Conservation (phyloP, 805 yeast genomes). For the Saccharomycopsis oosterbeekiorum region DNA sequence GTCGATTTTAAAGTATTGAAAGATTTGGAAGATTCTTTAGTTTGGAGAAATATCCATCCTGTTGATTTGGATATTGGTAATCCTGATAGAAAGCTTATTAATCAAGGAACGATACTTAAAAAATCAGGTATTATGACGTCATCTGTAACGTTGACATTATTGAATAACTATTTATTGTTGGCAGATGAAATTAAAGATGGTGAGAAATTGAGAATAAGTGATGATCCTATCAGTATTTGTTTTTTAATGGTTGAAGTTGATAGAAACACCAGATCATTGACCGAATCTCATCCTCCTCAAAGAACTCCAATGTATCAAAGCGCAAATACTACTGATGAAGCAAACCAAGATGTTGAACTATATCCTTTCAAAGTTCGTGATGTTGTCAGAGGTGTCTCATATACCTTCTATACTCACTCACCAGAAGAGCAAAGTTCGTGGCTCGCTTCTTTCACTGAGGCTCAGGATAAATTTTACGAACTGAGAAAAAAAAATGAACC, state of each 20-base stretch:
- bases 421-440: constrained; percentile 47
- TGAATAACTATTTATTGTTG: constrained; percentile 63
- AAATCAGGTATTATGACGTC: constrained; percentile 60
- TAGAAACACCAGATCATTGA: background rate
- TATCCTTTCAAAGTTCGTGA: constrained; percentile 42
- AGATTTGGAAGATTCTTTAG: constrained; percentile 41
- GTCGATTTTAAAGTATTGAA: constrained; percentile 47
- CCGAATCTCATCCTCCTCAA: background rate
- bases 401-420: constrained; percentile 39
- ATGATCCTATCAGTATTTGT: constrained; percentile 53
- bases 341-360: constrained; percentile 18
- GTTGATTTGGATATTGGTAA: constrained; percentile 45
- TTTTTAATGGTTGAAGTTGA: constrained; percentile 41
- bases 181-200: constrained; percentile 45
- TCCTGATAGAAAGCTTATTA: constrained; percentile 44
- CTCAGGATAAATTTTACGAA: constrained; percentile 33
- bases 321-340: background rate
- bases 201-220: constrained; percentile 33
- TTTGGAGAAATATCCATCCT: constrained; percentile 41
- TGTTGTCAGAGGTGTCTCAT: constrained; percentile 47
- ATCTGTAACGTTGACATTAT: constrained; percentile 43
- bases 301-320: background rate
- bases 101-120: constrained; percentile 47
- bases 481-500: constrained; percentile 38
- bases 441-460: constrained; percentile 41